Base-by-base conservation (phyloP, 768 basidiomycete species). In the Serendipita sp. region DNA sequence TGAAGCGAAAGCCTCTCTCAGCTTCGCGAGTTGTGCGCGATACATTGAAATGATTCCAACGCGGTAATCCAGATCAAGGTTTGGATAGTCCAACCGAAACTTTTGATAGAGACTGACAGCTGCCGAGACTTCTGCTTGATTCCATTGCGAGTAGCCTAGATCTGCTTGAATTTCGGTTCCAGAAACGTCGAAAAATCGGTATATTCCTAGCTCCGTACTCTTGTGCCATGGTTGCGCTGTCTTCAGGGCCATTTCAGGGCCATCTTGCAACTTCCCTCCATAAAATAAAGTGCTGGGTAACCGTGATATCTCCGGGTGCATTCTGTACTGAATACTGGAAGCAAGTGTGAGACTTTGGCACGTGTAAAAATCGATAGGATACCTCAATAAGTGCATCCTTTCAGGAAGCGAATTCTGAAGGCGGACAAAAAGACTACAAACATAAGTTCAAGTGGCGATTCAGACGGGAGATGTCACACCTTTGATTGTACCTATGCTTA, bases 291-390 rank as follows among this genome's bases (percentile, higher is more conserved):
- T 78, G 64, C 93, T 96, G 0, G 96, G 96, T 17, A 99, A 79
- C 60, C 77, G 77, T 65, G 92, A 95, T 70, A 98, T 97, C 60
- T 90, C 85, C 1, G 95, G 95, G 70, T 99, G 94, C 96, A 99
- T 99, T 66, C 96, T 94, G 71, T 99, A 99, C 74, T 99, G 96
- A 43, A 99, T 98, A 67, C 95, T 97, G 64, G 64, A 34, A 44
- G 64, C 13, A 24, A 62, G 30, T 20, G 38, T 61, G 33, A 62
- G 14, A 42, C 7, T 9, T 2, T n/a, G 3, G 60, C 62, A 20
- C 44, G n/a, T 16, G 58, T 31, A 43, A 11, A 14, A 42, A 22
- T 30, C 24, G 43, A 20, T 7, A 30, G 30, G 17, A 64, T 67
- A 89, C 93, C 90, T 95, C 50, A 99, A 74, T 0, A 99, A 78